Evolutionary conservation across 2,329 filamentous ascomycete genomes (phyloP).

Genomic region (Aureobasidium sp.): DNA sequence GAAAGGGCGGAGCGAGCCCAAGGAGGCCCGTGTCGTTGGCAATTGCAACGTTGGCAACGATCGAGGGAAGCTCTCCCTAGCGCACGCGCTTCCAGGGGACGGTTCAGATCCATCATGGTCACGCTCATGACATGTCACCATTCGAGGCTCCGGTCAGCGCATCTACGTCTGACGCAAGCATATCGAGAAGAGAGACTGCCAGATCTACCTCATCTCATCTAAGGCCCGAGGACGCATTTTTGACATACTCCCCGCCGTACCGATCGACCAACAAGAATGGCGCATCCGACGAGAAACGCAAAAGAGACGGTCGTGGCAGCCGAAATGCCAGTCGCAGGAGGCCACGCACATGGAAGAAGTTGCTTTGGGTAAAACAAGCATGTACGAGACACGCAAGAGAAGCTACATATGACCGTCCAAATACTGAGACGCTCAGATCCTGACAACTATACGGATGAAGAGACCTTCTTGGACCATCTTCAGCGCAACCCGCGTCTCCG

Average conservation of each 20-base stretch:
- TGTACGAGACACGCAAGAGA: slow-evolving; percentile 45
- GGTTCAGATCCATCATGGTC: not conserved
- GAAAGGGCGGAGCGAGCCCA: no score
- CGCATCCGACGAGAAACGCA: slow-evolving; percentile 29
- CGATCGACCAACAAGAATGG: slow-evolving; percentile 19
- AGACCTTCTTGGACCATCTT: slow-evolving; percentile 90
- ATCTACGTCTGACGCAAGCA: slow-evolving; percentile 5
- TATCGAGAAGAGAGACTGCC: not conserved
- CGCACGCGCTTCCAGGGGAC: not conserved
- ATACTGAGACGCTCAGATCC: slow-evolving; percentile 51
- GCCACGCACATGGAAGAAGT: slow-evolving; percentile 80
- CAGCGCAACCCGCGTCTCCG: slow-evolving; percentile 89
- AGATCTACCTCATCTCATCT: slow-evolving; percentile 41
- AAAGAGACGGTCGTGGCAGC: slow-evolving; percentile 43
- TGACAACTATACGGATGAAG: slow-evolving; percentile 98
- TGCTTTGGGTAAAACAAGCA: slow-evolving; percentile 95
- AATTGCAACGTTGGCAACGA: slow-evolving; percentile 1
- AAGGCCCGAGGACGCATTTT: slow-evolving; percentile 77
- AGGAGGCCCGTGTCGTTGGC: not conserved
- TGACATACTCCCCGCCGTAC: slow-evolving; percentile 50
- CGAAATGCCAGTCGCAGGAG: slow-evolving; percentile 55
- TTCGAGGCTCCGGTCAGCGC: slow-evolving; percentile 11
- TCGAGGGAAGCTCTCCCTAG: not conserved
- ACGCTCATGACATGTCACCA: not conserved
- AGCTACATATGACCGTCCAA: not conserved